These are phyloP conservation scores for Pulveroboletus ravenelii DNA, from an alignment of 768 basidiomycete genomes.

Conservation along the genomic window DNA sequence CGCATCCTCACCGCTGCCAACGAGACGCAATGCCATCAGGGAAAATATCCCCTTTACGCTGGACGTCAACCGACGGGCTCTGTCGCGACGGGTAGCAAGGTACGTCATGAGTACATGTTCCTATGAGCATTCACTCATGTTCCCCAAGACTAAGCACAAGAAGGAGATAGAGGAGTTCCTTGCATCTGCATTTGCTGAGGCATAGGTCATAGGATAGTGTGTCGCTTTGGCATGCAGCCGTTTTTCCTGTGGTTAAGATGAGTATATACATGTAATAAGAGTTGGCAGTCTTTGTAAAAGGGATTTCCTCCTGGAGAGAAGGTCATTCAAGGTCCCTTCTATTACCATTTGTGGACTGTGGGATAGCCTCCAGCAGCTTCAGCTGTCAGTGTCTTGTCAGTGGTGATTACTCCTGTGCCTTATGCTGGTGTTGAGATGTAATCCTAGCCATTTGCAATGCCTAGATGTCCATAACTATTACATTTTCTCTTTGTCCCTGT, in stretches of 20 bases:
- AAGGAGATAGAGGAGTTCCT: constrained; percentile 83
- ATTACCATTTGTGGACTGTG: no score
- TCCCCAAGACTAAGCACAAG: constrained; percentile 69
- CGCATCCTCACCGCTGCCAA: constrained; percentile 91
- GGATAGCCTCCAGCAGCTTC: no score
- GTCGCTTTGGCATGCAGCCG: neutral
- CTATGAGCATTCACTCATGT: neutral
- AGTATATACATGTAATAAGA: no score
- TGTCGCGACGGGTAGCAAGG: constrained; percentile 90
- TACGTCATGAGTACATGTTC: constrained; percentile 25
- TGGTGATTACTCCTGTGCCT: no score
- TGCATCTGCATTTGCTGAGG: constrained; percentile 49
- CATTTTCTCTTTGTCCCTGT: no score
- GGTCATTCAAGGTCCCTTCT: no score
- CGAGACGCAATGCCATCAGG: constrained; percentile 85
- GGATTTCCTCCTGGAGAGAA: no score
- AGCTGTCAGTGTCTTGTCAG: no score
- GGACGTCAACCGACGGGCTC: constrained; percentile 91
- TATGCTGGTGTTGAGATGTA: no score
- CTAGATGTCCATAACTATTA: no score
- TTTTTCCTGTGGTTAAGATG: neutral
- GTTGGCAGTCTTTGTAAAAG: no score
- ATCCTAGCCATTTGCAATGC: no score
- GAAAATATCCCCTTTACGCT: constrained; percentile 88
- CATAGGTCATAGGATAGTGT: neutral